Evolutionary conservation across 345 rosid genomes (phyloP).

Genomic region (Citrus hindsii): DNA sequence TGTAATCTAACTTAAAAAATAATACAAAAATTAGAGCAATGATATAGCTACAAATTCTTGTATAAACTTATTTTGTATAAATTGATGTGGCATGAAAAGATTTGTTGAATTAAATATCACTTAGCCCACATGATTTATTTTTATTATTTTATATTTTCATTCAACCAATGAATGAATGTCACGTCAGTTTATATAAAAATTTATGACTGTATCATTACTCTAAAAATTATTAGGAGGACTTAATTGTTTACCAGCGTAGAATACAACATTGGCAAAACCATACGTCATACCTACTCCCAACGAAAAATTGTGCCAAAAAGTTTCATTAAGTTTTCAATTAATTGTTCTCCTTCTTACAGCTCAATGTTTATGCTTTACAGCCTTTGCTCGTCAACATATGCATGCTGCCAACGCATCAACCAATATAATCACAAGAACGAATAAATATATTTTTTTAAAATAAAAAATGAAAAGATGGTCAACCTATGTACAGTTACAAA

Average conservation of each 20-base stretch:
- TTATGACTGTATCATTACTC: too few relatives aligned
- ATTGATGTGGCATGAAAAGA: too few relatives aligned
- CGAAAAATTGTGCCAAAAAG: background rate
- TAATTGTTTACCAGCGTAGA: too few relatives aligned
- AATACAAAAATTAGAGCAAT: too few relatives aligned
- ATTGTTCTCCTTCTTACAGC: background rate
- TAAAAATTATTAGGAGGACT: too few relatives aligned
- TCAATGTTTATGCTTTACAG: background rate
- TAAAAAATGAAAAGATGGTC: background rate
- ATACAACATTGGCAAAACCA: background rate
- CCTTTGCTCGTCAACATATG: background rate
- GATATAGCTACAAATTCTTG: fast-evolving
- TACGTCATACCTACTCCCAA: background rate
- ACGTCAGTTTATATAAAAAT: fast-evolving
- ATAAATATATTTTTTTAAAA: background rate
- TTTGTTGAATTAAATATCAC: too few relatives aligned
- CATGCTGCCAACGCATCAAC: background rate
- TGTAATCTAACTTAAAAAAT: too few relatives aligned
- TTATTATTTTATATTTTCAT: too few relatives aligned
- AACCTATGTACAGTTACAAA: background rate
- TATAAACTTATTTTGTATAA: too few relatives aligned
- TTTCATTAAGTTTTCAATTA: background rate
- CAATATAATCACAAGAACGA: background rate
- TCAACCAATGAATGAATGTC: fast-evolving
- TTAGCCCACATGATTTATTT: too few relatives aligned